These are phyloP conservation scores for Phytophthora nicotianae DNA, from an alignment of 352 stramenopile genomes.

Conservation along the genomic window DNA sequence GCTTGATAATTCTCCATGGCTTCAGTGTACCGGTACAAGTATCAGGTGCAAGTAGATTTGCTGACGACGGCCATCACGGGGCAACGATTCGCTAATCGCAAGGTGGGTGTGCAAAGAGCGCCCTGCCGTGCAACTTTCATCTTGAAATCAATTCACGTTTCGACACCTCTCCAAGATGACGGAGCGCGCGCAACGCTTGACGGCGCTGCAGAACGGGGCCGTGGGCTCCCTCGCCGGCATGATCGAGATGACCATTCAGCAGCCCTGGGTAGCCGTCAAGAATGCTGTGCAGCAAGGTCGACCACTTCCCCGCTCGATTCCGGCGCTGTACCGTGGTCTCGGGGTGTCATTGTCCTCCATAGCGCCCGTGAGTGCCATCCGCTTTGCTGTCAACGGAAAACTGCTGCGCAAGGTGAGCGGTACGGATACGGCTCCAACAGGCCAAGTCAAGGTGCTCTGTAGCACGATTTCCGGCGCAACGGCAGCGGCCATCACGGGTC, in stretches of 20 bases:
- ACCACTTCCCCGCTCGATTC: conserved; percentile 60
- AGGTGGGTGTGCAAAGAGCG: too few relatives aligned
- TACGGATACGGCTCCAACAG: conserved; percentile 32
- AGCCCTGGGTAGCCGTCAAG: conserved; percentile 83
- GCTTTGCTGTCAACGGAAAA: conserved; percentile 79
- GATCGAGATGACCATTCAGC: conserved; percentile 82
- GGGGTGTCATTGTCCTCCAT: conserved; percentile 79
- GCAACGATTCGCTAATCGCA: conserved; percentile 18
- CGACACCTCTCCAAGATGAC: conserved; percentile 25
- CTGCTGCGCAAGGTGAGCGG: conserved; percentile 46
- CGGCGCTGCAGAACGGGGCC: conserved; percentile 66
- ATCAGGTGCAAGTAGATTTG: conserved; percentile 8
- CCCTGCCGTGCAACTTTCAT: conserved; percentile 10
- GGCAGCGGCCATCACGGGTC: conserved; percentile 65
- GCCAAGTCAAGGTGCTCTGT: conserved; percentile 59
- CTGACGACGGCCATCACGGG: conserved; percentile 7
- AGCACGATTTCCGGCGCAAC: conserved; percentile 58
- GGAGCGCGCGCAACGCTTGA: conserved; percentile 65
- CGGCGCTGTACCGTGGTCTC: conserved; percentile 76
- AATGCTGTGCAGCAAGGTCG: conserved; percentile 83
- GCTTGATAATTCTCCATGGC: too few relatives aligned
- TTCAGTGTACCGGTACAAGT: too few relatives aligned
- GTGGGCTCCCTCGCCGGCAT: conserved; percentile 84
- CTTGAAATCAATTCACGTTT: conserved; percentile 16
- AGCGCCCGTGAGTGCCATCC: conserved; percentile 74